Evolutionary conservation across 495 filamentous ascomycete genomes (phyloP), one percentile per base, ranked within the genome.

Genomic region (Talaromyces proteolyticus): DNA sequence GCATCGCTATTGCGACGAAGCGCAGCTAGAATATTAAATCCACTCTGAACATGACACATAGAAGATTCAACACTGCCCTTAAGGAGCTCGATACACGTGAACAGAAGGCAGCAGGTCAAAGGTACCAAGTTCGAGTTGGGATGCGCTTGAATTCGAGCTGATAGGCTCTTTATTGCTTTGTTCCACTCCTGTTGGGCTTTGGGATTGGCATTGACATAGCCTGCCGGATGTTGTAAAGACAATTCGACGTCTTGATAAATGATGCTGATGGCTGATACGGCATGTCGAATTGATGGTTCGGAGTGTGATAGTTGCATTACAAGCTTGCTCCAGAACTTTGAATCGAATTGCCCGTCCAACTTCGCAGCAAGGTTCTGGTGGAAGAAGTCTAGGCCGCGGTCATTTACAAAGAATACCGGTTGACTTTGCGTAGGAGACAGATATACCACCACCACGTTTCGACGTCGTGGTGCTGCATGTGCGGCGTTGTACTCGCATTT

Each of bases 281-380:
- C 80, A 63, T 87, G 81, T 16, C 78, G 72, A 48, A 87, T 77
- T 0, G 77, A 67, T 5, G 81, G 66, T 53, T 81, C 72, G 3
- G 70, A 70, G 51, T 83, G 75, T 25, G 75, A 79, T 52, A 78
- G 75, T 55, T 81, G 78, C 21, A 82, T 61, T 3, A 85, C 53
- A 1, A 65, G 51, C 62, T 25, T 63, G 60, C 11, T 70, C 82
- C 81, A 86, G 45, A 85, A 78, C 3, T 74, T 73, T 2, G 76
- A 81, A 45, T 76, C 68, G 50, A 84, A 84, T 36, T 36, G 29
- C 29, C 29, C 29, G 14, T 36, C 29, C 29, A 36, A 36, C 14
- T 36, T 36, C 29, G 29, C 29, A 36, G 29, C 29, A 36, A 36
- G 29, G 29, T 36, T 36, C 29, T 36, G 29, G 29, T 36, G 29